A percentile compares a stretch with the other conserved stretches of the same genome.
Conservation (phyloP, 371 early-diverging fungal genomes). For the Sporodiniella umbellata region DNA sequence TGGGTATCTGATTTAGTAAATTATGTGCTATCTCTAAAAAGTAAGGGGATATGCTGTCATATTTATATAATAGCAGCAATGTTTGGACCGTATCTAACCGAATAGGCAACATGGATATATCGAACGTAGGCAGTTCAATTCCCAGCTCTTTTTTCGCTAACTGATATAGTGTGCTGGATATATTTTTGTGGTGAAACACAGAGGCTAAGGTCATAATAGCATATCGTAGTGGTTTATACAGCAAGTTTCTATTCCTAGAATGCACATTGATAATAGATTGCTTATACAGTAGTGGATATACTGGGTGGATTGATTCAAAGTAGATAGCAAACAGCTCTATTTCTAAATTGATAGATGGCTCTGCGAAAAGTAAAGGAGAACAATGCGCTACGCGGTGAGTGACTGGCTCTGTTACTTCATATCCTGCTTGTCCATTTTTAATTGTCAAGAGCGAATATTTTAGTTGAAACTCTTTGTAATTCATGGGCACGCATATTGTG, state of each 20-base stretch:
- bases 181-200: neutral
- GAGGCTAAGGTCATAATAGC: constrained; percentile 17
- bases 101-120: neutral
- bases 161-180: constrained; percentile 1
- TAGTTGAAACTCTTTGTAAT: neutral
- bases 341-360: constrained; percentile 29
- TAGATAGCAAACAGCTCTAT: constrained; percentile 51
- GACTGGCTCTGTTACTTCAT: constrained; percentile 1
- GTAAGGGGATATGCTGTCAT: constrained; percentile 12
- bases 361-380: neutral
- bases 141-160: constrained; percentile 5
- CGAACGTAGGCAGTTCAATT: neutral
- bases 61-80: constrained; percentile 24
- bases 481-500: constrained; percentile 5
- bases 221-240: constrained; percentile 10
- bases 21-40: constrained; percentile 12
- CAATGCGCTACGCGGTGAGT: no score
- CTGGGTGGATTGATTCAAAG: constrained; percentile 64
- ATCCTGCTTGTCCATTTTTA: constrained; percentile 12
- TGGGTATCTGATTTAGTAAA: constrained; percentile 7
- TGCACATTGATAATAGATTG: constrained; percentile 11
- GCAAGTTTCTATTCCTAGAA: constrained; percentile 1
- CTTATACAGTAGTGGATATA: constrained; percentile 50
- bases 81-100: constrained; percentile 20
- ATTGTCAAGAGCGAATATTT: constrained; percentile 9